Evolutionary conservation across 805 yeast species (phyloP).

Genomic region (Candida caryicola): DNA sequence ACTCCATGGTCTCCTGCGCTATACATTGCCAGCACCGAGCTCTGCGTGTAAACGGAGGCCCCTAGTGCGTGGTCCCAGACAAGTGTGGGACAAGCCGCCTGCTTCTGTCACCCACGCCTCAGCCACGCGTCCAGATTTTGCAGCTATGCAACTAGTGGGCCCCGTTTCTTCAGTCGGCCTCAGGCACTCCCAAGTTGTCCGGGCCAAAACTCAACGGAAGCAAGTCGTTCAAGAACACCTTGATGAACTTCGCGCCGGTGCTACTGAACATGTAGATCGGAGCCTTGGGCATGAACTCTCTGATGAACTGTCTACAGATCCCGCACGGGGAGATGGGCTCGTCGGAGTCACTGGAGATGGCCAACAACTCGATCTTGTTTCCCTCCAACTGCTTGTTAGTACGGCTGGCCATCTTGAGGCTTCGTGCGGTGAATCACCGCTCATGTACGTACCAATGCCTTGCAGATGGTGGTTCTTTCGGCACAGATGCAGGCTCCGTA

Average conservation of each 20-base stretch:
- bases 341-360: slow-evolving; percentile 57
- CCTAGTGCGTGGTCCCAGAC: too few species aligned
- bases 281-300: slow-evolving; percentile 67
- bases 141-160: too few species aligned
- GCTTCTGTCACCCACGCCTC: too few species aligned
- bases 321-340: slow-evolving; percentile 86
- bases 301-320: slow-evolving; percentile 82
- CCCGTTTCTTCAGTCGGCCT: neutral
- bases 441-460: slow-evolving; percentile 32
- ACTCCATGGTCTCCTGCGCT: too few species aligned
- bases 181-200: slow-evolving; percentile 47
- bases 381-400: slow-evolving; percentile 33
- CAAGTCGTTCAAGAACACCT: slow-evolving; percentile 56
- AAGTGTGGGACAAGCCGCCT: too few species aligned
- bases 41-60: too few species aligned
- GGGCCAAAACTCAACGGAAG: slow-evolving; percentile 90
- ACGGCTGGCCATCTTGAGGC: too few species aligned
- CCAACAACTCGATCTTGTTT: slow-evolving; percentile 55
- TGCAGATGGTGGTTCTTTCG: slow-evolving; percentile 36
- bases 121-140: too few species aligned
- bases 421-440: too few species aligned
- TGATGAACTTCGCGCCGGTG: slow-evolving; percentile 43
- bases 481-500: slow-evolving; percentile 58
- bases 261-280: slow-evolving; percentile 69
- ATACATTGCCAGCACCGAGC: too few species aligned